A percentile compares a stretch with the other conserved stretches of the same genome.
These are phyloP conservation scores for Blastocrithidia nonstop DNA, from an alignment of 208 protist genomes.

Conservation along the genomic window DNA sequence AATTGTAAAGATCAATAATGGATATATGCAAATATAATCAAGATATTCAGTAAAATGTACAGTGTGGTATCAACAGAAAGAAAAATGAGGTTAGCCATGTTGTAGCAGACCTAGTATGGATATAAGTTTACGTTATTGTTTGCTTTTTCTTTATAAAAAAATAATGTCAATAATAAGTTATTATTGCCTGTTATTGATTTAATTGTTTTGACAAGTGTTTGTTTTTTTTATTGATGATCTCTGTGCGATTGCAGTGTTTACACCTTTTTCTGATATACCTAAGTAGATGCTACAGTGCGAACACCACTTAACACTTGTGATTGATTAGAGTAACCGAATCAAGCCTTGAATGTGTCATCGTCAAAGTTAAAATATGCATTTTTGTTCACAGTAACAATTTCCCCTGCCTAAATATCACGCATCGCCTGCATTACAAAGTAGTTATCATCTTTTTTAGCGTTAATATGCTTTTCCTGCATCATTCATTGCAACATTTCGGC, in stretches of 20 bases:
- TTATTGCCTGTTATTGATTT: no score
- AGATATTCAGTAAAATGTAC: no score
- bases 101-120: no score
- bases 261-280: constrained; percentile 1
- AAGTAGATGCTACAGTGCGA: neutral
- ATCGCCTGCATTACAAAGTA: constrained; percentile 84
- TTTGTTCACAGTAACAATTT: constrained; percentile 68
- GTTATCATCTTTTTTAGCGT: constrained; percentile 37
- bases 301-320: constrained; percentile 16
- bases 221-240: neutral
- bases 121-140: neutral
- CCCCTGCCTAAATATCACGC: constrained; percentile 61
- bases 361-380: constrained; percentile 83
- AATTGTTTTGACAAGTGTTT: no score
- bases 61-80: no score
- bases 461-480: constrained; percentile 18
- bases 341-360: constrained; percentile 67
- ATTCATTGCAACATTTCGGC: constrained; percentile 76
- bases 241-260: constrained; percentile 1
- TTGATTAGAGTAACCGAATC: constrained; percentile 72
- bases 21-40: no score
- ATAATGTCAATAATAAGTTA: neutral
- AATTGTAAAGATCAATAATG: no score
- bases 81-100: no score
- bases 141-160: neutral